A percentile compares a stretch with the other conserved stretches of the same genome.
These are phyloP conservation scores for Trichoderma afroharzianum DNA, from an alignment of 2,329 filamentous ascomycete species.

Conservation along the genomic window DNA sequence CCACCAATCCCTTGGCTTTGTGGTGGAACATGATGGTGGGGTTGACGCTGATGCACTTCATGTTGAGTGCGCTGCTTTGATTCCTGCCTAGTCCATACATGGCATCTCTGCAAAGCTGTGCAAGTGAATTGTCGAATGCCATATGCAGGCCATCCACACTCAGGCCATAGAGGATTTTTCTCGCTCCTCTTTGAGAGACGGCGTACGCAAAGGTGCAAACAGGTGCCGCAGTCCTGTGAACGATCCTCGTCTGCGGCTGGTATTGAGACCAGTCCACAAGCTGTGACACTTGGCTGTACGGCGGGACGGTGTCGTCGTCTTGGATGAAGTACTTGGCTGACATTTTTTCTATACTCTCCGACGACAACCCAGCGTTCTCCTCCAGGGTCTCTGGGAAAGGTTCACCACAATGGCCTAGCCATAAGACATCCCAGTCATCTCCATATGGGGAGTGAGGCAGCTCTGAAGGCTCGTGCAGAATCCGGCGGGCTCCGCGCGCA, in stretches of 20 bases:
- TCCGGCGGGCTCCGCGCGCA: slow-evolving; percentile 3
- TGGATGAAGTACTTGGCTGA: not conserved
- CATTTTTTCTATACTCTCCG: not conserved
- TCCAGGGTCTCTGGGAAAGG: slow-evolving; percentile 28
- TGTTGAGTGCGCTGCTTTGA: not conserved
- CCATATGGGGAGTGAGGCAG: slow-evolving; percentile 40
- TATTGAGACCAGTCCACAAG: slow-evolving; percentile 22
- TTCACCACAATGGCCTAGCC: slow-evolving; percentile 46
- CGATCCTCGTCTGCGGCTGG: slow-evolving; percentile 39
- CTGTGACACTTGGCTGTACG: not conserved
- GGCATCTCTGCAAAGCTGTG: not conserved
- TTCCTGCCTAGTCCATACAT: not conserved
- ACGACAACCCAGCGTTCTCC: not conserved
- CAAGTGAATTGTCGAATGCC: not conserved
- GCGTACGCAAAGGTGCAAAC: slow-evolving; percentile 43
- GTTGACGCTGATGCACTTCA: not conserved
- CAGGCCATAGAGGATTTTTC: slow-evolving; percentile 36
- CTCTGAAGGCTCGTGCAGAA: not conserved
- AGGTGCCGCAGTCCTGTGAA: slow-evolving; percentile 41
- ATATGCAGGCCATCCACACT: slow-evolving; percentile 19
- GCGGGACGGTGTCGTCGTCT: not conserved
- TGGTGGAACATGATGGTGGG: slow-evolving; percentile 6
- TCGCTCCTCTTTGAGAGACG: slow-evolving; percentile 41
- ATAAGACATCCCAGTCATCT: slow-evolving; percentile 48
- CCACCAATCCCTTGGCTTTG: not conserved